Conservation (phyloP, 2,329 filamentous ascomycete species). For the Fusarium sp. region DNA sequence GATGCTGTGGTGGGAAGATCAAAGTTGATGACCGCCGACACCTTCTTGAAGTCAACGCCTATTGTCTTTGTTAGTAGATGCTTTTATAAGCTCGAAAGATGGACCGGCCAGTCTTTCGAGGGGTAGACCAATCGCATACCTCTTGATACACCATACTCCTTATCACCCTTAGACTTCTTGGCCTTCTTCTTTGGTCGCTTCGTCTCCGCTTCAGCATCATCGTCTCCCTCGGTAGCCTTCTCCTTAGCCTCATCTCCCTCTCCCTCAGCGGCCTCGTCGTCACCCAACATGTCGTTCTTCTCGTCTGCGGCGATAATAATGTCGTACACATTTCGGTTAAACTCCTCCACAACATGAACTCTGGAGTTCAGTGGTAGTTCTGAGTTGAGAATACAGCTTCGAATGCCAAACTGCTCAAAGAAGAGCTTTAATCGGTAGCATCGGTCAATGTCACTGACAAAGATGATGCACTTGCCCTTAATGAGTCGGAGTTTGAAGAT, state of each 20-base stretch:
- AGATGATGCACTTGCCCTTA: constrained; percentile 84
- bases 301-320: constrained; percentile 98
- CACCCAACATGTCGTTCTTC: constrained; percentile 84
- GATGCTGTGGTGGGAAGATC: constrained; percentile 90
- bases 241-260: constrained; percentile 57
- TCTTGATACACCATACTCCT: constrained; percentile 94
- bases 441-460: constrained; percentile 84
- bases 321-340: constrained; percentile 96
- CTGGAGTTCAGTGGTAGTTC: constrained; percentile 94
- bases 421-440: constrained; percentile 96
- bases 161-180: constrained; percentile 73
- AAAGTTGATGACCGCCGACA: constrained; percentile 95
- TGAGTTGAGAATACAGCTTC: constrained; percentile 92
- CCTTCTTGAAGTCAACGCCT: constrained; percentile 92
- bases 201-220: constrained; percentile 48
- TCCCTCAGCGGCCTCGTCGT: constrained; percentile 60
- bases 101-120: not conserved
- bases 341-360: constrained; percentile 95
- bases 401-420: constrained; percentile 95
- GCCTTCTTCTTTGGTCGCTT: constrained; percentile 50
- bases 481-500: constrained; percentile 96
- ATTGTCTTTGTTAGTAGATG: constrained; percentile 27
- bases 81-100: not conserved
- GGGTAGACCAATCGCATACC: constrained; percentile 58
- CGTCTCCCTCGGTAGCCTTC: constrained; percentile 23